Conservation (phyloP, 306 rosid species). For the Pyrus bretschneideri region DNA sequence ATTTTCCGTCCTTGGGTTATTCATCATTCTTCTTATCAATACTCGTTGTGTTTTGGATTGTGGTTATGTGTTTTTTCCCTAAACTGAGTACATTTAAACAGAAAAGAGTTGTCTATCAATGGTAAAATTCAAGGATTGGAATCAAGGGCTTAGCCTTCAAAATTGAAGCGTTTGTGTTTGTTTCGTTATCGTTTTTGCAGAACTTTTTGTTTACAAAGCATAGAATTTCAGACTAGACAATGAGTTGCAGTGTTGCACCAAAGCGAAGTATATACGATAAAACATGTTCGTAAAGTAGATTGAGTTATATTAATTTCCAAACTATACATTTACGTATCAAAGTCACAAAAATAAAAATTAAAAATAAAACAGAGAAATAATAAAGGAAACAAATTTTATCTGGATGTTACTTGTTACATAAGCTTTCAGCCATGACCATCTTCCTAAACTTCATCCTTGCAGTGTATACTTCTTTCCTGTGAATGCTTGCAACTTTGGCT, state of each 20-base stretch:
- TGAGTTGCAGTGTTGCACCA: not conserved
- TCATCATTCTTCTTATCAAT: not conserved
- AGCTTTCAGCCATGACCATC: not conserved
- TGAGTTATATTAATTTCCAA: not conserved
- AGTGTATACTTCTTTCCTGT: constrained; percentile 6
- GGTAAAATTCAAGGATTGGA: not conserved
- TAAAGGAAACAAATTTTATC: not conserved
- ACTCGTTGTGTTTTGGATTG: not conserved
- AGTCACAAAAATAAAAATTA: too few species aligned
- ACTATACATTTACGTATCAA: not conserved
- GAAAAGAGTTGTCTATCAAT: not conserved
- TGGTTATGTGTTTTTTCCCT: not conserved
- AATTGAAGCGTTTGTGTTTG: not conserved
- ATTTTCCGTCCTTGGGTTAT: too few species aligned
- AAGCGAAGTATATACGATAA: too few species aligned
- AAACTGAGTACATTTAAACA: not conserved
- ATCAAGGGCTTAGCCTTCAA: not conserved
- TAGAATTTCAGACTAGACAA: not conserved
- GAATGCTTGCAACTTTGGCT: not conserved
- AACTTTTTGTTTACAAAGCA: not conserved
- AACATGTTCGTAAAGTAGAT: not conserved
- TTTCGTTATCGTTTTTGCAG: too few species aligned
- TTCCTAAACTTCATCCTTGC: not conserved
- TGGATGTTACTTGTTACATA: not conserved
- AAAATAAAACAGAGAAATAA: not conserved